These are phyloP conservation scores for Collybia sordida DNA, from an alignment of 768 basidiomycete species.

Conservation along the genomic window DNA sequence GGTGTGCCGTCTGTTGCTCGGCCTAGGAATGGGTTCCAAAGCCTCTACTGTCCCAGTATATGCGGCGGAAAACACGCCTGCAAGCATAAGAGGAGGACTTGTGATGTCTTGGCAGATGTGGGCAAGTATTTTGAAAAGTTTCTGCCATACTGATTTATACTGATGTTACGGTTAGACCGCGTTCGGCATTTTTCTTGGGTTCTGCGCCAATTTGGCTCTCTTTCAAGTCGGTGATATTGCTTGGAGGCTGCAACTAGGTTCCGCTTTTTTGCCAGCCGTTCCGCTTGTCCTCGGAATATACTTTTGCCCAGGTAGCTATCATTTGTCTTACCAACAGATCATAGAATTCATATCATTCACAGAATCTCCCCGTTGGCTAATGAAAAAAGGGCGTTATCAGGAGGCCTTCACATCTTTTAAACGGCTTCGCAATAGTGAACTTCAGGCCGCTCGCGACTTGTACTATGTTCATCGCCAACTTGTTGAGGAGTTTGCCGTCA, in stretches of 20 bases:
- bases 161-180: conserved; percentile 50
- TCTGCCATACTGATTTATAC: background rate
- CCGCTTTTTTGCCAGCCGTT: conserved; percentile 63
- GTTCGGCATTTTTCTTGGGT: conserved; percentile 80
- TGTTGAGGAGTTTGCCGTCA: conserved; percentile 60
- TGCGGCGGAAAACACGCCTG: conserved; percentile 73
- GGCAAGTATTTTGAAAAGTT: conserved; percentile 30
- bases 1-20: conserved; percentile 51
- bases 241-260: conserved; percentile 80
- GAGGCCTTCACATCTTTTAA: conserved; percentile 65
- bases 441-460: conserved; percentile 78
- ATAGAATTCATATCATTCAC: background rate
- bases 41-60: conserved; percentile 58
- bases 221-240: conserved; percentile 57
- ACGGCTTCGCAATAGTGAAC: conserved; percentile 63
- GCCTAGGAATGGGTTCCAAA: conserved; percentile 63
- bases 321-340: background rate
- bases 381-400: conserved; percentile 71
- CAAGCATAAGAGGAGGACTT: conserved; percentile 77
- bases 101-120: conserved; percentile 95
- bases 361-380: conserved; percentile 86
- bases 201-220: conserved; percentile 63
- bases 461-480: conserved; percentile 78
- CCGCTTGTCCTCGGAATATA: conserved; percentile 45
- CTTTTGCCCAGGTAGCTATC: conserved; percentile 48